Evolutionary conservation across 2,329 filamentous ascomycete genomes (phyloP), one percentile per base, ranked within the genome.

Genomic region (Aspergillus brasiliensis): DNA sequence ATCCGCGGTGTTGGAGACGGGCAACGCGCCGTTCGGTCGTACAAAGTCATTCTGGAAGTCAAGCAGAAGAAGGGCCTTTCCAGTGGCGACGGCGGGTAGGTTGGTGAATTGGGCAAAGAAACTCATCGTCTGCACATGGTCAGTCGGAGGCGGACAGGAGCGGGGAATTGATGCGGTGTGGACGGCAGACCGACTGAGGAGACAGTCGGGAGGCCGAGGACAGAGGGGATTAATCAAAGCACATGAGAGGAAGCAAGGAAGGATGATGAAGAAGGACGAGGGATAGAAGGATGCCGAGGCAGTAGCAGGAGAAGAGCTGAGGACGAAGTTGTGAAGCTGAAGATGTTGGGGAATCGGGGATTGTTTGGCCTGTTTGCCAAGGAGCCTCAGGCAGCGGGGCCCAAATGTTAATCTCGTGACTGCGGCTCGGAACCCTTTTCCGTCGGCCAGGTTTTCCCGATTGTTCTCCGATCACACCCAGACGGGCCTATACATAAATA

Each of bases 11-110:
- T 86, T 83, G 37, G 80, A 80, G 53, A 93, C 85, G 11, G 87
- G 84, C 19, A 97, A 77, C 25, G 87, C 84, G 57, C 91, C 90
- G 53, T 86, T 82, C 1, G 85, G 78, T 6, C 86, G 82, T 59
- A 96, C 79, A 70, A 98, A 97, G 74, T 97, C 94, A 69, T 96
- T 92, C 72, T 98, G 95, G 37, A 96, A 85, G 70, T 97, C 94
- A 64, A 97, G 83, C 17, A 96, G 80, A 19, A 98, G 81, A 46
- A 99, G 82, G 1, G 91, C 94, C 77, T 86, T 85, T 58, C 83
- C 79, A 23, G 85, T 87, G 62, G 84, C 77, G 61, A 88, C 80
- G 56, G 78, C 78, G 15, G 84, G 83, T 55, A 75, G 60, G 60
- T 67, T 60, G 51, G 66, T 68, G 44, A 73, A 67, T 49, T 61